Conservation (phyloP, 2,329 filamentous ascomycete genomes). For the Hypoxylon sp. region DNA sequence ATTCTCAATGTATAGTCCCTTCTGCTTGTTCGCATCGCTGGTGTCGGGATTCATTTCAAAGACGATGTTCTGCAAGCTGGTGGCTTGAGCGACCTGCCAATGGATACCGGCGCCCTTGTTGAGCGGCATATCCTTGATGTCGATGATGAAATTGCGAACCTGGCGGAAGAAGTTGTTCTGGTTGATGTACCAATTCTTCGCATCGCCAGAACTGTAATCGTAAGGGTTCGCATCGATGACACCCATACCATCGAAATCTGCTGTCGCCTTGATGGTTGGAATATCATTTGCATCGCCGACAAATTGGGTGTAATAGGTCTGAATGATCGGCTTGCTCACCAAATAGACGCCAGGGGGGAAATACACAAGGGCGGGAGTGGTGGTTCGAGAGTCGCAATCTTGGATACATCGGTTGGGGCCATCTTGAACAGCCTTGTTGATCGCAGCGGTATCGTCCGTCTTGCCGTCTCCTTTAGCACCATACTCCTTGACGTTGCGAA, state of each 20-base stretch:
- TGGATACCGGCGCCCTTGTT: slow-evolving; percentile 79
- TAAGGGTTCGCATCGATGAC: slow-evolving; percentile 94
- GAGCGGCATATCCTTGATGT: slow-evolving; percentile 76
- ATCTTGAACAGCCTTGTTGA: slow-evolving; percentile 85
- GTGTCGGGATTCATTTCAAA: slow-evolving; percentile 83
- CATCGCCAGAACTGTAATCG: slow-evolving; percentile 60
- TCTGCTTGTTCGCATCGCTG: slow-evolving; percentile 75
- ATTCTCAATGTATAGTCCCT: slow-evolving; percentile 88
- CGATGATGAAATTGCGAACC: slow-evolving; percentile 85
- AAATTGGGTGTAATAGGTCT: slow-evolving; percentile 95
- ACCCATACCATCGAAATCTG: slow-evolving; percentile 85
- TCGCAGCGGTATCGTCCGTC: slow-evolving; percentile 89
- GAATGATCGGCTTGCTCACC: slow-evolving; percentile 83
- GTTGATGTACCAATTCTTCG: slow-evolving; percentile 83
- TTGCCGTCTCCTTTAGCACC: slow-evolving; percentile 77
- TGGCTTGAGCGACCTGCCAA: slow-evolving; percentile 89
- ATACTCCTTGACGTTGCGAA: slow-evolving; percentile 83
- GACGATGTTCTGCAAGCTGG: slow-evolving; percentile 83
- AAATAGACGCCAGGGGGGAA: slow-evolving; percentile 91
- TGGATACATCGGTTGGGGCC: slow-evolving; percentile 81
- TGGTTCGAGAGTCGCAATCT: slow-evolving; percentile 86
- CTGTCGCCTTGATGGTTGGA: slow-evolving; percentile 81
- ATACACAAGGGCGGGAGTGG: slow-evolving; percentile 89
- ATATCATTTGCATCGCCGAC: slow-evolving; percentile 82
- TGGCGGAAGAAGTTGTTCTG: slow-evolving; percentile 89